Evolutionary conservation across 352 stramenopile species (phyloP).

Genomic region (Globisporangium parvum): DNA sequence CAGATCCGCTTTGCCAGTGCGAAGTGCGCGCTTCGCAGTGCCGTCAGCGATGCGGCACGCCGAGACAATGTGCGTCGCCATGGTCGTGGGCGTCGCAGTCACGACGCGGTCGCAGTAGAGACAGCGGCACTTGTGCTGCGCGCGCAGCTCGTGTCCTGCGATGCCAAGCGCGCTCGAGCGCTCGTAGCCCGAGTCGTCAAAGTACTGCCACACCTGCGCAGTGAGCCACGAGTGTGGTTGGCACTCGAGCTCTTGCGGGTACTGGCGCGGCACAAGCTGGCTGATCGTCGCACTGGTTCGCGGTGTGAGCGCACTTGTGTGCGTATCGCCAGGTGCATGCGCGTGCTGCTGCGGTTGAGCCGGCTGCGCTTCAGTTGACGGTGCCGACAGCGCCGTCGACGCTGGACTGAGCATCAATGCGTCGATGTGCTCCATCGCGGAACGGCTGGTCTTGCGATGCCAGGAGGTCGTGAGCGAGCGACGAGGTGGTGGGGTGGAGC

Average conservation of each 20-base stretch:
- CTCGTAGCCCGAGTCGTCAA: conserved; percentile 4
- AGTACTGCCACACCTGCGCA: conserved; percentile 12
- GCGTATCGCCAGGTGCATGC: not conserved
- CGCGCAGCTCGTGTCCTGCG: conserved; percentile 1
- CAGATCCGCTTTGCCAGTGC: not conserved
- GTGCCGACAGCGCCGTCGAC: not conserved
- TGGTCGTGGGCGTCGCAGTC: conserved; percentile 3
- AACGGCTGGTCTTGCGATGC: too few species aligned
- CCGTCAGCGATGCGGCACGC: conserved; percentile 9
- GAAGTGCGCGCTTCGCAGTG: conserved; percentile 7
- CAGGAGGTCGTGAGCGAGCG: not conserved
- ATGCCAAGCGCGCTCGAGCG: conserved; percentile 1
- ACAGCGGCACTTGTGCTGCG: conserved; percentile 8
- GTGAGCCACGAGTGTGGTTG: not conserved
- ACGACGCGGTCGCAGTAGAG: conserved; percentile 10
- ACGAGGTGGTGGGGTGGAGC: too few species aligned
- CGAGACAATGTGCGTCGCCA: conserved; percentile 12
- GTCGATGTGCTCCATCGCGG: conserved; percentile 2
- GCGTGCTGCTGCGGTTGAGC: not conserved
- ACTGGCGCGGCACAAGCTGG: not conserved
- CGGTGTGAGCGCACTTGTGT: not conserved
- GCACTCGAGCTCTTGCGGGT: not conserved
- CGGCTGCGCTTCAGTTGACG: not conserved
- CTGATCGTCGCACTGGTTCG: not conserved
- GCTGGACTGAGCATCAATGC: not conserved